Evolutionary conservation across 2,329 filamentous ascomycete species (phyloP), one percentile per base, ranked within the genome.

Genomic region (Ascosphaera acerosa): DNA sequence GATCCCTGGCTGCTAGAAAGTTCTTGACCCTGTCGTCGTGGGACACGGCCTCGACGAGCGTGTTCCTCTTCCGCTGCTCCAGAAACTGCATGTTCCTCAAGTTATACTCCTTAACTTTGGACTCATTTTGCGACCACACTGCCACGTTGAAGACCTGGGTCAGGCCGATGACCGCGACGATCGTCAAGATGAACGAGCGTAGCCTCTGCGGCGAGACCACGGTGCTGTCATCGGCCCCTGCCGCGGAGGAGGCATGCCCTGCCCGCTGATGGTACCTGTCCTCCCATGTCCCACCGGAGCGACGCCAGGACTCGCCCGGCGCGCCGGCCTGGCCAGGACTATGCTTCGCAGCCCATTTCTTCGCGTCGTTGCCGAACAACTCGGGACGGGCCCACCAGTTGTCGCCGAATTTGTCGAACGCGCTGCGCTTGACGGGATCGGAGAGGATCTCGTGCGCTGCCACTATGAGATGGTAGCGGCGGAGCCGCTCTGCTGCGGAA

Each of bases 201-300:
- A 94, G 94, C 9, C 70, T 62, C 26, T 70, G 67, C 44, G 91
- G 90, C 35, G 74, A 76, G 53, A 84, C 27, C 18, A 17, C 27
- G 12, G 25, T 27, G 16, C 16, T 15, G 6, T 15, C 15, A 76
- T 32, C 70, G 31, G 46, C 48, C 39, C 43, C 44, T n/a, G n/a
- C n/a, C 40, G 53, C 38, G 33, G 38, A 52, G 55, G 38, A 48
- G 48, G 44, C 50, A 42, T 37, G 43, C 44, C 41, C 59, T 49
- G 44, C 58, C 50, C 49, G 59, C 49, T 67, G 58, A 41, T 76
- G 64, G 71, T 75, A 90, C 28, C 62, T 62, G 49, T 97, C 87
- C 48, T 97, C 87, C 87, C 87, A 97, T 0, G 87, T 94, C 1
- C 80, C 87, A n/a, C n/a, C n/a, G 48, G 94, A 94, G 41, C 57